These are phyloP conservation scores for Sisymbrium altissimum DNA, from an alignment of 345 rosid genomes.

Conservation along the genomic window DNA sequence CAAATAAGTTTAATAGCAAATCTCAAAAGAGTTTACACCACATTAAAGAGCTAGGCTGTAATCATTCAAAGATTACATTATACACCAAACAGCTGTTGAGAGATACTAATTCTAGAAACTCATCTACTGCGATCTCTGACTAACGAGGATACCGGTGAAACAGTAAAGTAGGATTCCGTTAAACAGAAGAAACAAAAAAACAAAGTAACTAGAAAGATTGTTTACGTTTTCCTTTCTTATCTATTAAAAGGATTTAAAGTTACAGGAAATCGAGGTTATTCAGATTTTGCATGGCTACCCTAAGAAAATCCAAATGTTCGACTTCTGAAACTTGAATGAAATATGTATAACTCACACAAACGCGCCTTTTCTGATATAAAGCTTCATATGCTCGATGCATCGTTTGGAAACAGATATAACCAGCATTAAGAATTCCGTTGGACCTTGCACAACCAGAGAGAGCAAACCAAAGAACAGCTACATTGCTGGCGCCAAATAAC, in stretches of 20 bases:
- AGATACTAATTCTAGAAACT: not conserved
- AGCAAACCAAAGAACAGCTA: slow-evolving; percentile 73
- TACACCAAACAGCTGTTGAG: not conserved
- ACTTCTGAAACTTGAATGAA: not conserved
- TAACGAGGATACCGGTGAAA: not conserved
- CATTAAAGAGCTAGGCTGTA: no score
- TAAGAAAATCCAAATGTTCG: not conserved
- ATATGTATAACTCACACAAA: slow-evolving; percentile 51
- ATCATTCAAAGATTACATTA: not conserved
- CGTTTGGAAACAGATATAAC: slow-evolving; percentile 81
- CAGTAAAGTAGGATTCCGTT: no score
- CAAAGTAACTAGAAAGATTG: no score
- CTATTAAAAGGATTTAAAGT: no score
- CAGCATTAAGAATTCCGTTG: slow-evolving; percentile 93
- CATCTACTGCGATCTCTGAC: not conserved
- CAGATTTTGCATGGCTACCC: not conserved
- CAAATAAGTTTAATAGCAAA: not conserved
- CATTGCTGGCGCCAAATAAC: slow-evolving; percentile 52
- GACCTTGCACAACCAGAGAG: slow-evolving; percentile 90
- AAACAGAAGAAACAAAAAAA: no score
- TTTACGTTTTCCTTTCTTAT: no score
- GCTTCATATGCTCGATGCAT: slow-evolving; percentile 77
- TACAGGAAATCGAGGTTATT: no score
- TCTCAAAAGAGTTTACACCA: not conserved
- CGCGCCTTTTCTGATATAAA: slow-evolving; percentile 39